Conservation (phyloP, 225 moss, liverwort and hornwort genomes). For the Rhytidiadelphus loreus region DNA sequence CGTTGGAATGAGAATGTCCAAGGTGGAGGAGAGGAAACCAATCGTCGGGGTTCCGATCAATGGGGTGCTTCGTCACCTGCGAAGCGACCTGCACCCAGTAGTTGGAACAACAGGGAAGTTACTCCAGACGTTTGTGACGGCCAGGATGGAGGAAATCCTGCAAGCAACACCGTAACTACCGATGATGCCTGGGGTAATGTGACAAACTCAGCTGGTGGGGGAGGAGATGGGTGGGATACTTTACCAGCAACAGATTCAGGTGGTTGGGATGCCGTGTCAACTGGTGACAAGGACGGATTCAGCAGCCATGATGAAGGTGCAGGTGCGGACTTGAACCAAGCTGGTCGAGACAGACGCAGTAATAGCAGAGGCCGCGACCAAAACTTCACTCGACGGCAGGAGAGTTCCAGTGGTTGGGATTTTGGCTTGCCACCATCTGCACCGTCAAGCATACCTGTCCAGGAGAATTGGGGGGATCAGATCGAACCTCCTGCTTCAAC, state of each 20-base stretch:
- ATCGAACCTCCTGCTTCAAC: constrained; percentile 4
- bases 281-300: background rate
- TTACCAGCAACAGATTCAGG: constrained; percentile 23
- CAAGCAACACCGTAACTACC: background rate
- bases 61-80: constrained; percentile 4
- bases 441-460: background rate
- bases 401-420: constrained; percentile 32
- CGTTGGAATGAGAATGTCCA: background rate
- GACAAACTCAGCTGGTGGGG: constrained; percentile 21
- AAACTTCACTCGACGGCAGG: background rate
- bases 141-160: constrained; percentile 16
- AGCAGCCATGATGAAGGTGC: background rate
- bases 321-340: background rate
- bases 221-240: constrained; percentile 31
- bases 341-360: background rate
- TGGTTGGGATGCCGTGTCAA: constrained; percentile 10
- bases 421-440: constrained; percentile 9
- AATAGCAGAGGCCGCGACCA: background rate
- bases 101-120: constrained; percentile 1
- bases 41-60: constrained; percentile 3
- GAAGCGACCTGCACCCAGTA: background rate
- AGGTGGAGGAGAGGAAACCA: background rate
- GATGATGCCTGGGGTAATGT: constrained; percentile 26
- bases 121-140: constrained; percentile 26
- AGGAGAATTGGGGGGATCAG: background rate